Conservation (phyloP, 495 filamentous ascomycete species). For the Hypoxylon cercidicola region DNA sequence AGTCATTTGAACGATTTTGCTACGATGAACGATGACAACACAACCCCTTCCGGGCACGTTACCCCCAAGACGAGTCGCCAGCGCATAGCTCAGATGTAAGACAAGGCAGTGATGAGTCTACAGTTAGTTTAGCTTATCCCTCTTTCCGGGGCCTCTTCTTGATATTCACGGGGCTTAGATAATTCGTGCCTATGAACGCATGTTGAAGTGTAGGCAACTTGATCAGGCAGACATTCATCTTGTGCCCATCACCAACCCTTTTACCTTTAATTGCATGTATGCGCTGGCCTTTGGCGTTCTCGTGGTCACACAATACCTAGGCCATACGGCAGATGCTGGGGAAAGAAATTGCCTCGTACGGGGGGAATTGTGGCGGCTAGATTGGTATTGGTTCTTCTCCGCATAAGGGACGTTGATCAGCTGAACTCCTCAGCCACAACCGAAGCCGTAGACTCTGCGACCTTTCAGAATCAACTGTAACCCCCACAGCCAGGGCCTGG, state of each 20-base stretch:
- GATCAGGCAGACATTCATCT: conserved; percentile 37
- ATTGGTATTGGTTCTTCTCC: conserved; percentile 22
- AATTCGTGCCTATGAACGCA: conserved; percentile 9
- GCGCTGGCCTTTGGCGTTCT: conserved; percentile 34
- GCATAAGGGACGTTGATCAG: conserved; percentile 37
- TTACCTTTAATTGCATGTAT: conserved; percentile 24
- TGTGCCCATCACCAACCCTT: conserved; percentile 25
- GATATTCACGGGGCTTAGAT: conserved; percentile 4
- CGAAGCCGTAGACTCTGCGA: not conserved
- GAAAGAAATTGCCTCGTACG: conserved; percentile 31
- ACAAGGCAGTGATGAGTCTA: conserved; percentile 8
- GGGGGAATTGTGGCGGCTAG: conserved; percentile 36
- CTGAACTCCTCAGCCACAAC: conserved; percentile 40
- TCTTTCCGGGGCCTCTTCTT: conserved; percentile 11
- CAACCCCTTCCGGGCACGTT: conserved; percentile 36
- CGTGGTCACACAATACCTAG: conserved; percentile 30
- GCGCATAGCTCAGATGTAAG: conserved; percentile 40
- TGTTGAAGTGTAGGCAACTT: conserved; percentile 9
- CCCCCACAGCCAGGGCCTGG: conserved; percentile 27
- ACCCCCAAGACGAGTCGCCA: conserved; percentile 30
- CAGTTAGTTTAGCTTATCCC: conserved; percentile 20
- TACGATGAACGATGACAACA: conserved; percentile 41
- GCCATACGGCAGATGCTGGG: conserved; percentile 29
- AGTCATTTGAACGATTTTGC: conserved; percentile 44
- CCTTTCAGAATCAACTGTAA: conserved; percentile 7